phyloP scores from a whole-genome alignment of 2,329 filamentous ascomycete genomes.

The Fusarium pseudonygamai region DNA sequence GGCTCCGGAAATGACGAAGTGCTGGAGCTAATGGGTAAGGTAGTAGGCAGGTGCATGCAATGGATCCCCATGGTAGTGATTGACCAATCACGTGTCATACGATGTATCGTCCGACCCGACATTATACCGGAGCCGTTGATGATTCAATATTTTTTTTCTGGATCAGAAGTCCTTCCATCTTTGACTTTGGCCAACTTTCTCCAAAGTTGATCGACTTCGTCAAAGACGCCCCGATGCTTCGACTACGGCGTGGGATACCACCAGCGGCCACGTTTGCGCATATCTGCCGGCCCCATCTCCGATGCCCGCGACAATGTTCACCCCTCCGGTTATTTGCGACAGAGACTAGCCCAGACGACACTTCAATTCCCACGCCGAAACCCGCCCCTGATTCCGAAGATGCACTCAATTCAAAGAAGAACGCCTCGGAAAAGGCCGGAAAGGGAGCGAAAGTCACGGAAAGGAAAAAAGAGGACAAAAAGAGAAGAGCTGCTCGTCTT shows the following conservation, averaged over 20 bases:
- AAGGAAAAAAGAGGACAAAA: background rate
- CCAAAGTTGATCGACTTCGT: constrained; percentile 5
- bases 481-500: background rate
- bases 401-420: background rate
- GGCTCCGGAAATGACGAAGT: constrained; percentile 35
- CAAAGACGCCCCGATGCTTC: constrained; percentile 43
- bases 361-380: background rate
- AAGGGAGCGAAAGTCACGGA: background rate
- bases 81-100: constrained; percentile 34
- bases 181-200: constrained; percentile 6
- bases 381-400: background rate
- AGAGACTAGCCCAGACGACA: constrained; percentile 1
- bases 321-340: constrained; percentile 27
- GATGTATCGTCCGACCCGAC: background rate
- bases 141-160: constrained; percentile 28
- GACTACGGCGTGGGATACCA: constrained; percentile 32
- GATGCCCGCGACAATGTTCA: constrained; percentile 14
- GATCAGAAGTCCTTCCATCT: background rate
- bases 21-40: constrained; percentile 2
- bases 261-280: constrained; percentile 21
- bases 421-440: background rate
- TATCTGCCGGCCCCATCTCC: constrained; percentile 5
- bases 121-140: constrained; percentile 31
- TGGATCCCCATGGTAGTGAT: background rate
- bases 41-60: background rate